phyloP scores from a whole-genome alignment of 2,329 filamentous ascomycete species.

The Penicillium corylophilum region DNA sequence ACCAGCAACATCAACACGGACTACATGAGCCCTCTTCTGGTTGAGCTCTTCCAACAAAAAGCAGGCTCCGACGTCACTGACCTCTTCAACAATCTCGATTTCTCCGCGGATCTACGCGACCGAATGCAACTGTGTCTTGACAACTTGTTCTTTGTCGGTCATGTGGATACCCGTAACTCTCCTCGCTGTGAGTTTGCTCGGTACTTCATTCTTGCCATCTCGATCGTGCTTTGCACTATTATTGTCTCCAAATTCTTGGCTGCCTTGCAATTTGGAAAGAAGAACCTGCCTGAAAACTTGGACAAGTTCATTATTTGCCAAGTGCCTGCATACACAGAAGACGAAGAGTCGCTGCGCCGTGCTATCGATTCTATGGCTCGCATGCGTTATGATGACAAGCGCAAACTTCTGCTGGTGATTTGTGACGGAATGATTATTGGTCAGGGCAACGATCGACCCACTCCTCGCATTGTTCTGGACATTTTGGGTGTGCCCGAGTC shows the following conservation, averaged over 20 bases:
- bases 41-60: constrained; percentile 72
- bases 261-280: constrained; percentile 86
- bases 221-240: constrained; percentile 73
- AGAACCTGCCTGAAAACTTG: constrained; percentile 89
- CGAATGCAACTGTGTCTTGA: constrained; percentile 82
- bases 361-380: constrained; percentile 94
- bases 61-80: constrained; percentile 79
- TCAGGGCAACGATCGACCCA: constrained; percentile 92
- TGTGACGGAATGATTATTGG: constrained; percentile 98
- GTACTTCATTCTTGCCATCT: constrained; percentile 85
- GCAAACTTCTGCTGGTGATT: constrained; percentile 93
- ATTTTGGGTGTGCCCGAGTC: constrained; percentile 93
- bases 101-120: constrained; percentile 57
- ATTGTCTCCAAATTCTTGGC: constrained; percentile 97
- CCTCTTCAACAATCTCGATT: constrained; percentile 70
- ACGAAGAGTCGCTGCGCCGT: constrained; percentile 93
- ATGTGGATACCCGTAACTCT: constrained; percentile 88
- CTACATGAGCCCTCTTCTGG: constrained; percentile 77
- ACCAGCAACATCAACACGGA: constrained; percentile 58
- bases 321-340: constrained; percentile 96
- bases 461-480: constrained; percentile 95
- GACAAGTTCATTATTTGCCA: constrained; percentile 99
- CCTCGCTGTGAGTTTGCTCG: constrained; percentile 79
- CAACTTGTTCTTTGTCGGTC: constrained; percentile 91
- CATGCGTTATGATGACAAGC: constrained; percentile 94